These are phyloP conservation scores for Colletotrichum kahawae DNA, from an alignment of 2,329 filamentous ascomycete genomes.

Conservation along the genomic window DNA sequence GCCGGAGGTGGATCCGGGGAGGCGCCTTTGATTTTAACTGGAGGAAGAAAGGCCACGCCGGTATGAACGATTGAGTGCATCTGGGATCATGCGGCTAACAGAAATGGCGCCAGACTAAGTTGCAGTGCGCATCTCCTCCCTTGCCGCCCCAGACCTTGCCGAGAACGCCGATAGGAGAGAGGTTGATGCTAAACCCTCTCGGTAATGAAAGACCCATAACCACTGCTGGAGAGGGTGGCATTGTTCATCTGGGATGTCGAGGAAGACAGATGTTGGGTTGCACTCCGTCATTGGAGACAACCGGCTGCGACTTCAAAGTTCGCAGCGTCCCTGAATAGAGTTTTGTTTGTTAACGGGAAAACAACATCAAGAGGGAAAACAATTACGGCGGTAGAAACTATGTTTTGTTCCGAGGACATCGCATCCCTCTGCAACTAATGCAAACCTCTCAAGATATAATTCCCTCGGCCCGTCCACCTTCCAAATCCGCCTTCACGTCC, in stretches of 20 bases:
- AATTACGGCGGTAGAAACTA: not conserved
- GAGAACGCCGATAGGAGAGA: not conserved
- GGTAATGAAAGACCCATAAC: not conserved
- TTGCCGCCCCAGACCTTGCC: not conserved
- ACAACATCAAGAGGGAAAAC: not conserved
- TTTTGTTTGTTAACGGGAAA: not conserved
- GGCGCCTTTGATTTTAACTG: not conserved
- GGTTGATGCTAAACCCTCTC: not conserved
- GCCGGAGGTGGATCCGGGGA: not conserved
- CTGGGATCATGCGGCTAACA: not conserved
- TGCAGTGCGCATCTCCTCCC: not conserved
- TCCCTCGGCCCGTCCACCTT: not conserved
- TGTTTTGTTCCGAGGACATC: not conserved
- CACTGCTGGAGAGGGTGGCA: not conserved
- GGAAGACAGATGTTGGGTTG: not conserved
- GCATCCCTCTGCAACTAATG: not conserved
- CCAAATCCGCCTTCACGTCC: not conserved
- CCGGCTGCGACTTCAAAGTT: not conserved
- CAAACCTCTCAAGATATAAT: not conserved
- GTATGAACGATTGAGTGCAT: not conserved
- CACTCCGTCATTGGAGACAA: not conserved
- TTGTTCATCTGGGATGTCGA: not conserved
- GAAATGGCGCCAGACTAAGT: not conserved
- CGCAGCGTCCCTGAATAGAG: not conserved
- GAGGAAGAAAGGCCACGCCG: not conserved